phyloP scores from a whole-genome alignment of 768 basidiomycete species.

The Leccinum pellstonianum region DNA sequence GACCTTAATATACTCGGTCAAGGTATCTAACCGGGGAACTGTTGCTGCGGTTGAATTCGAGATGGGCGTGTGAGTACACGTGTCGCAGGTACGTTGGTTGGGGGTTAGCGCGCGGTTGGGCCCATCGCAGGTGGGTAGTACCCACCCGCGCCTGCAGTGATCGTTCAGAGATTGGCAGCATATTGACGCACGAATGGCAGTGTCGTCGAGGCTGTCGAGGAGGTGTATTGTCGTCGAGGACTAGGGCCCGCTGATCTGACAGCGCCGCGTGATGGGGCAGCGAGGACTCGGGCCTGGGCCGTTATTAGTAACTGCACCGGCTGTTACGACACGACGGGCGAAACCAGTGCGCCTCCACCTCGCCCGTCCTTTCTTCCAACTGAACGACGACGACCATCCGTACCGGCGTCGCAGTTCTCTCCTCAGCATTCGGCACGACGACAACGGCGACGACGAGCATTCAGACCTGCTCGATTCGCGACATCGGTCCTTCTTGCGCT shows the following conservation, averaged over 20 bases:
- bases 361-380: conserved; percentile 19
- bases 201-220: conserved; percentile 1
- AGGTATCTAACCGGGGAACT: conserved; percentile 18
- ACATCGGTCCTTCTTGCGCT: conserved; percentile 20
- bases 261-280: conserved; percentile 27
- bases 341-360: conserved; percentile 32
- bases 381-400: conserved; percentile 24
- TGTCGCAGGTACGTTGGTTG: conserved; percentile 25
- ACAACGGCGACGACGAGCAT: conserved; percentile 14
- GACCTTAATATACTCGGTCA: conserved; percentile 5
- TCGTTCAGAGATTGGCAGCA: background rate
- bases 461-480: conserved; percentile 22
- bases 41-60: conserved; percentile 28
- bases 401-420: conserved; percentile 9
- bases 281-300: conserved; percentile 9
- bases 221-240: conserved; percentile 11
- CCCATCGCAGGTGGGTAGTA: background rate
- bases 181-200: background rate
- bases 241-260: conserved; percentile 10
- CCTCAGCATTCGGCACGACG: conserved; percentile 12
- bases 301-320: conserved; percentile 29
- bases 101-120: conserved; percentile 29
- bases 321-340: conserved; percentile 33
- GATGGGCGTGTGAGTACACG: conserved; percentile 36
- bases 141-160: conserved; percentile 1